These are phyloP conservation scores for Roridomyces roridus DNA, from an alignment of 768 basidiomycete species.

Conservation along the genomic window DNA sequence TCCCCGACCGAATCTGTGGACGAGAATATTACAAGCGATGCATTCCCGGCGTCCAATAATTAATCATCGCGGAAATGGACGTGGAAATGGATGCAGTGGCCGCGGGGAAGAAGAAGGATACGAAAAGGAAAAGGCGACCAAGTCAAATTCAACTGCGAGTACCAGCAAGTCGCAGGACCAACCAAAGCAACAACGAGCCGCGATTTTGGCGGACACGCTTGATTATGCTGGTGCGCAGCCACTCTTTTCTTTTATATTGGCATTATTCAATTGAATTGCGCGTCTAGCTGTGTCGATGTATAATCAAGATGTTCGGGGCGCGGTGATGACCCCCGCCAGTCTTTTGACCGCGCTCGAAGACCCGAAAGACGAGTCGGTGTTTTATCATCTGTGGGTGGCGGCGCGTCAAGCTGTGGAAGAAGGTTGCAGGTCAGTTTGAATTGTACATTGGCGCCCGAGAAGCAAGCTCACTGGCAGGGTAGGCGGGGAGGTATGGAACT, in stretches of 20 bases:
- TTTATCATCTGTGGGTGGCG: slow-evolving; percentile 21
- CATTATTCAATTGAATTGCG: not conserved
- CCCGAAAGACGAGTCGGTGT: slow-evolving; percentile 28
- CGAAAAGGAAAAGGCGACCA: slow-evolving; percentile 5
- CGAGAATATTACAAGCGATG: slow-evolving; percentile 19
- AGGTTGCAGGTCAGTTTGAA: too few relatives aligned
- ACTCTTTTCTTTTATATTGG: slow-evolving; percentile 9
- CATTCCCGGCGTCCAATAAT: slow-evolving; percentile 7
- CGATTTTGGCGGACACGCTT: slow-evolving; percentile 48
- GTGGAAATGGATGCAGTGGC: not conserved
- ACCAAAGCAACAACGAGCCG: slow-evolving; percentile 27
- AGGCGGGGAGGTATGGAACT: too few relatives aligned
- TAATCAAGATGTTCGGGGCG: slow-evolving; percentile 32
- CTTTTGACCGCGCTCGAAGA: slow-evolving; percentile 29
- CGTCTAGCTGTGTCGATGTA: slow-evolving; percentile 33
- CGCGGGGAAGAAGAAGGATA: not conserved
- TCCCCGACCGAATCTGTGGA: not conserved
- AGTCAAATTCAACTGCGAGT: too few relatives aligned
- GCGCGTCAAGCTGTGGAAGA: slow-evolving; percentile 40
- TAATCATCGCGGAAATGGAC: not conserved
- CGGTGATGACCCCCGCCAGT: slow-evolving; percentile 40
- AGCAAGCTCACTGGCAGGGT: too few relatives aligned
- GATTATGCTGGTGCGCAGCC: slow-evolving; percentile 47
- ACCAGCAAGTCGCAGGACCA: too few relatives aligned
- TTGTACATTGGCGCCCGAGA: too few relatives aligned